These are phyloP conservation scores for Tetraselmis striata DNA, from an alignment of 139 green algal species.

Conservation along the genomic window DNA sequence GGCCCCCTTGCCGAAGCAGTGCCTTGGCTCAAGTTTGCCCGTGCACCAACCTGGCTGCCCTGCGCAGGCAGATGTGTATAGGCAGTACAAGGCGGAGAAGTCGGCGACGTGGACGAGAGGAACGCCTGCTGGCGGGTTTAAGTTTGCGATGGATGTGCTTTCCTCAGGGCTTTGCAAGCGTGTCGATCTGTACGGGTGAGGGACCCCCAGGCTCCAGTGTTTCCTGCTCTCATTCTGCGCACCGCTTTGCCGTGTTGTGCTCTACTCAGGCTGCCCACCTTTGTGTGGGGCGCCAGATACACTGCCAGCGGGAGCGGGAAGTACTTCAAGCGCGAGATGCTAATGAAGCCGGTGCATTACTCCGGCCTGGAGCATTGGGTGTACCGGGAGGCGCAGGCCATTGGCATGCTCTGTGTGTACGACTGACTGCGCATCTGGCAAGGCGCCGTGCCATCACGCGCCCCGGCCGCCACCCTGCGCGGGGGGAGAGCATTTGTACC, in stretches of 20 bases:
- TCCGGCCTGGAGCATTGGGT: constrained; percentile 1
- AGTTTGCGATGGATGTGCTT: constrained; percentile 1
- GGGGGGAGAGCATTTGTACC: too few relatives aligned
- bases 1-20: too few relatives aligned
- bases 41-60: not conserved
- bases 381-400: not conserved
- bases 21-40: not conserved
- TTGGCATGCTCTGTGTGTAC: not conserved
- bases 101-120: not conserved
- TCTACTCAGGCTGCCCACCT: too few relatives aligned
- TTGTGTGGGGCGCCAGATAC: too few relatives aligned
- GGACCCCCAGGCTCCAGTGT: too few relatives aligned
- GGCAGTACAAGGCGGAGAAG: not conserved
- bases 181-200: constrained; percentile 3
- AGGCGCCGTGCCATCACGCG: too few relatives aligned
- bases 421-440: too few relatives aligned
- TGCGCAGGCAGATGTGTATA: not conserved
- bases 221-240: too few relatives aligned
- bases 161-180: not conserved
- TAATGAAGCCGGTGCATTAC: constrained; percentile 1
- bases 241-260: too few relatives aligned
- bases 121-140: not conserved
- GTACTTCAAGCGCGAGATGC: not conserved
- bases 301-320: not conserved
- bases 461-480: too few relatives aligned